These are phyloP conservation scores for Fraxinus sp. DNA, from an alignment of 305 asterid species.

Conservation along the genomic window DNA sequence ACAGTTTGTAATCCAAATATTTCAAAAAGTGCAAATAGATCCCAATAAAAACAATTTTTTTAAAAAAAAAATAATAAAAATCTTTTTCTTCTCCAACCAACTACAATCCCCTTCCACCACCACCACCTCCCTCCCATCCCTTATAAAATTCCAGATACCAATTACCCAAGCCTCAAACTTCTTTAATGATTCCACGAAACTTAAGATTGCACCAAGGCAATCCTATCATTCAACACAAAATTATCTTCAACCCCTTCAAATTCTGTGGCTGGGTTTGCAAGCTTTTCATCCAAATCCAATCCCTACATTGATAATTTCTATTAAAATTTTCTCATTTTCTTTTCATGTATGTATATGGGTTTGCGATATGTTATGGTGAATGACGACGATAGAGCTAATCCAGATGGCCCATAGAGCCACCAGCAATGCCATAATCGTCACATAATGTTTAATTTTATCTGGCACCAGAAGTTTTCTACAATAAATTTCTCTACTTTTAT, in stretches of 20 bases:
- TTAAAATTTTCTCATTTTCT: background rate
- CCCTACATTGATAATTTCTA: constrained; percentile 42
- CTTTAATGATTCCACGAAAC: background rate
- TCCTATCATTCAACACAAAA: constrained; percentile 25
- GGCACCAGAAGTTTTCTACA: background rate
- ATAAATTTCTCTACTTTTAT: background rate
- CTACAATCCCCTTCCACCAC: background rate
- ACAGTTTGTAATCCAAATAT: background rate
- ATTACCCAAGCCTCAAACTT: background rate
- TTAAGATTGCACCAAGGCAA: constrained; percentile 52
- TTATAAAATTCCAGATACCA: background rate
- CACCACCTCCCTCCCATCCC: background rate
- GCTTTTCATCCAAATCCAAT: constrained; percentile 30
- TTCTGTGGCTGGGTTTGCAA: constrained; percentile 26
- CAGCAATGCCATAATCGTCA: background rate
- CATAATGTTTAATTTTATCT: background rate
- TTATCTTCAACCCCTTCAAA: constrained; percentile 27
- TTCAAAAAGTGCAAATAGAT: background rate
- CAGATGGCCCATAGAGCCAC: background rate
- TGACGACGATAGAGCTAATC: background rate
- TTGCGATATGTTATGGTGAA: background rate
- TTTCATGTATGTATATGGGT: background rate
- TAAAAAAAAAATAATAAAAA: too few relatives aligned
- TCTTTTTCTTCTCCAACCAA: background rate
- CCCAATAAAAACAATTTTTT: background rate